These are phyloP conservation scores for Wickerhamiella parazyma DNA, from an alignment of 805 yeast genomes.

Conservation along the genomic window DNA sequence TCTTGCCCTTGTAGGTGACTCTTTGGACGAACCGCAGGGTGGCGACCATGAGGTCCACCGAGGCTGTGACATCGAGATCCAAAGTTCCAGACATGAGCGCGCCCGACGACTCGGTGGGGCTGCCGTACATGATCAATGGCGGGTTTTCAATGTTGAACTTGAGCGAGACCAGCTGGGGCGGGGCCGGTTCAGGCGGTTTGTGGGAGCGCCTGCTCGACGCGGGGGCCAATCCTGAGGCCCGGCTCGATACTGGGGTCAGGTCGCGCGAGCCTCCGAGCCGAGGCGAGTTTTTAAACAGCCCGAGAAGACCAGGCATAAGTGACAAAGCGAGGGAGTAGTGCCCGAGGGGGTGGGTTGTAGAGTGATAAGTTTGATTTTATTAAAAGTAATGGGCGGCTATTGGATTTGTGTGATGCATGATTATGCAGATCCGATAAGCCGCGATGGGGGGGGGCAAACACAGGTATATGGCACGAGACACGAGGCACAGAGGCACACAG, in stretches of 20 bases:
- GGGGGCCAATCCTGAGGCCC: background rate
- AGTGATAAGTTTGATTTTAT: too few relatives aligned
- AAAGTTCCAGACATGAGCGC: slow-evolving; percentile 73
- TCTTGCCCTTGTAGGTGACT: slow-evolving; percentile 25
- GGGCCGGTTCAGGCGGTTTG: background rate
- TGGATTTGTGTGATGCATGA: background rate
- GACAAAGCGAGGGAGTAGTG: background rate
- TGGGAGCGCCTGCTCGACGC: background rate
- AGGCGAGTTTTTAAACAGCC: slow-evolving; percentile 2
- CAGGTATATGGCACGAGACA: too few relatives aligned
- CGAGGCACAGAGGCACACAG: too few relatives aligned
- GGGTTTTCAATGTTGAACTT: slow-evolving; percentile 57
- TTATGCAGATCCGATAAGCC: background rate
- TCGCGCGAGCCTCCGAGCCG: background rate
- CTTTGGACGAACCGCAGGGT: slow-evolving; percentile 46
- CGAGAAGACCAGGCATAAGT: slow-evolving; percentile 3
- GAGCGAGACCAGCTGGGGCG: background rate
- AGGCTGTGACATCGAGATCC: slow-evolving; percentile 41
- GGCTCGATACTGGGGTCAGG: background rate
- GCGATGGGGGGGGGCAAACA: too few relatives aligned
- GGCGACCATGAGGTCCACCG: slow-evolving; percentile 28
- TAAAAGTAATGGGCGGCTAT: too few relatives aligned
- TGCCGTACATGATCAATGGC: slow-evolving; percentile 76
- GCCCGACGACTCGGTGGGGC: slow-evolving; percentile 67
- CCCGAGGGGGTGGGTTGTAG: too few relatives aligned